Conservation (phyloP, 2,329 filamentous ascomycete species). For the Botrytis paeoniae region DNA sequence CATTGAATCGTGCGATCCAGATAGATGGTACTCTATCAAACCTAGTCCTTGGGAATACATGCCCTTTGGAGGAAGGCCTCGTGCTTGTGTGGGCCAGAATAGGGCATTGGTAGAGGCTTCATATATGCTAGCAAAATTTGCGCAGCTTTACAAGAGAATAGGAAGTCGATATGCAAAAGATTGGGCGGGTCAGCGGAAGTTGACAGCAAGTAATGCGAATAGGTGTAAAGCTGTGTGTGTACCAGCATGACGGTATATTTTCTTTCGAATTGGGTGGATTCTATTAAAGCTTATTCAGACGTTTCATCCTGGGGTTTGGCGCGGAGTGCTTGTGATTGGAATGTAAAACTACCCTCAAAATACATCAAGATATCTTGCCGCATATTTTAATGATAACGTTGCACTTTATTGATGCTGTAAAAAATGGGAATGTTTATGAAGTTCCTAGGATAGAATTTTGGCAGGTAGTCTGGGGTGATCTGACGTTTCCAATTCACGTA, state of each 20-base stretch:
- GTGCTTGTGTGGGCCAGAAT: slow-evolving; percentile 61
- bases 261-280: not conserved
- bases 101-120: slow-evolving; percentile 22
- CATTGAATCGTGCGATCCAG: slow-evolving; percentile 67
- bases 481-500: not conserved
- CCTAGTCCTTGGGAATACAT: slow-evolving; percentile 62
- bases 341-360: not conserved
- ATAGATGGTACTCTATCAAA: slow-evolving; percentile 64
- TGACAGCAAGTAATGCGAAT: slow-evolving; percentile 19
- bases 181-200: slow-evolving; percentile 12
- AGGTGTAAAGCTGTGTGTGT: slow-evolving; percentile 11
- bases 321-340: slow-evolving; percentile 3
- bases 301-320: not conserved
- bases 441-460: not conserved
- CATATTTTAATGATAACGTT: not conserved
- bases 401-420: not conserved
- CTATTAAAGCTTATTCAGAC: not conserved
- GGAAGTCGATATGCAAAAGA: slow-evolving; percentile 12
- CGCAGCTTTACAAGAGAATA: slow-evolving; percentile 19
- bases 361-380: not conserved
- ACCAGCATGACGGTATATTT: not conserved
- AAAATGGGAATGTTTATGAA: not conserved
- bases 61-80: slow-evolving; percentile 67
- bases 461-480: slow-evolving; percentile 1
- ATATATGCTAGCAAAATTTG: slow-evolving; percentile 20